Evolutionary conservation across 495 filamentous ascomycete species (phyloP), one percentile per base, ranked within the genome.

Genomic region (Neurospora pannonica): DNA sequence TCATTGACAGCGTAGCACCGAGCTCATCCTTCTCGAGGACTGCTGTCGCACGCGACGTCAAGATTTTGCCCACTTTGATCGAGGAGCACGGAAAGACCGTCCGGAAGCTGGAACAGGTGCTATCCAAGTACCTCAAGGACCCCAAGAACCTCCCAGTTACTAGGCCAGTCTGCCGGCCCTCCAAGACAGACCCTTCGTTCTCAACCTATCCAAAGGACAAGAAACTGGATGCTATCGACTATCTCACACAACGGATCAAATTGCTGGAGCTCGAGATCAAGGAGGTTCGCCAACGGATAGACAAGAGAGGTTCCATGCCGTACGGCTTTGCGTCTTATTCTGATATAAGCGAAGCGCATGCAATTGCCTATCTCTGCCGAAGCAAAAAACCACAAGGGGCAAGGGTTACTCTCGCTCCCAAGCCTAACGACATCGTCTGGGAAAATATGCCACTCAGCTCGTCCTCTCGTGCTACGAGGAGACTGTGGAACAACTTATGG

Each of bases 321-420:
- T 99, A 93, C 81, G 96, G 96, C 1, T 99, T 99, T 82, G 94
- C 96, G 10, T 97, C 93, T 75, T 98, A 94, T 84, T 90, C 94
- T 38, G 91, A 88, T 71, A 97, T 98, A 71, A 87, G 90, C 42
- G 92, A 95, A 67, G 94, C 97, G 3, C 96, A 99, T 79, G 89
- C 90, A 9, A 93, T 97, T 75, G 96, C 95, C 15, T 95, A 92
- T 83, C 88, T 89, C 13, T 87, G 92, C 36, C 91, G 90, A 72
- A 92, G 90, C 28, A 97, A 94, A 83, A 90, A 92, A 75, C 93
- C 92, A 5, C 87, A 93, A 69, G 95, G 95, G 3, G 92, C 94
- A 0, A 92, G 87, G 0, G 88, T 98, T 71, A 83, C 83, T 11
- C 86, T 98, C 8, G 95, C 97, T 17, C 94, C 97, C 13, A 88